phyloP scores from a whole-genome alignment of 2,329 filamentous ascomycete species.

The Colletotrichum simmondsii region DNA sequence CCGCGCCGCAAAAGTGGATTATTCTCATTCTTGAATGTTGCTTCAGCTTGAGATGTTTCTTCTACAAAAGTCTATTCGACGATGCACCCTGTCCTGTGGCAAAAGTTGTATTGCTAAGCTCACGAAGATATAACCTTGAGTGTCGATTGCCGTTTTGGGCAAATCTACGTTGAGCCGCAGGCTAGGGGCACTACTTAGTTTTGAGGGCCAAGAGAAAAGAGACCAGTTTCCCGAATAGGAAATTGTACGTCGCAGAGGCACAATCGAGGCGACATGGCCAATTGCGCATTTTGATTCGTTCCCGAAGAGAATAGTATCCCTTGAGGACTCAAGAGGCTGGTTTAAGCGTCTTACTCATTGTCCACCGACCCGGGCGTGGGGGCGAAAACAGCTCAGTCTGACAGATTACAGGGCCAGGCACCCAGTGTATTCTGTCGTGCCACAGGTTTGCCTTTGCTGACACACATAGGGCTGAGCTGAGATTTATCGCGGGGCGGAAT shows the following conservation, averaged over 20 bases:
- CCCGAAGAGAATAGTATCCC: background rate
- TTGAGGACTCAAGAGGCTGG: background rate
- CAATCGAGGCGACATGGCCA: background rate
- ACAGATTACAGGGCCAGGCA: background rate
- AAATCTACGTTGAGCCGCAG: background rate
- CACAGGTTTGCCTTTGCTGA: background rate
- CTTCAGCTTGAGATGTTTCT: background rate
- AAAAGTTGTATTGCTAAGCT: background rate
- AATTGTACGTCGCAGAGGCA: background rate
- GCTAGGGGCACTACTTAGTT: background rate
- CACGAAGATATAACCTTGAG: background rate
- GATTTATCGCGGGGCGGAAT: background rate
- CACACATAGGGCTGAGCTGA: background rate
- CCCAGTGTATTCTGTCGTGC: background rate
- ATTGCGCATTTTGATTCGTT: background rate
- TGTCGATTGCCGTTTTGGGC: background rate
- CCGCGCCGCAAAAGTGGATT: background rate
- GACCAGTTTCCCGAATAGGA: background rate
- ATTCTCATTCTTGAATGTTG: background rate
- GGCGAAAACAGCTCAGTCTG: background rate
- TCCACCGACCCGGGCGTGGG: background rate
- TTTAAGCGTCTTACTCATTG: conserved; percentile 12
- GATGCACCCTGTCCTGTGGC: background rate
- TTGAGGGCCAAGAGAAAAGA: background rate
- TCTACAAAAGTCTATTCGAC: background rate